A percentile compares a stretch with the other conserved stretches of the same genome.
Evolutionary conservation across 2,329 filamentous ascomycete genomes (phyloP).

Genomic region (Cercospora janseana): DNA sequence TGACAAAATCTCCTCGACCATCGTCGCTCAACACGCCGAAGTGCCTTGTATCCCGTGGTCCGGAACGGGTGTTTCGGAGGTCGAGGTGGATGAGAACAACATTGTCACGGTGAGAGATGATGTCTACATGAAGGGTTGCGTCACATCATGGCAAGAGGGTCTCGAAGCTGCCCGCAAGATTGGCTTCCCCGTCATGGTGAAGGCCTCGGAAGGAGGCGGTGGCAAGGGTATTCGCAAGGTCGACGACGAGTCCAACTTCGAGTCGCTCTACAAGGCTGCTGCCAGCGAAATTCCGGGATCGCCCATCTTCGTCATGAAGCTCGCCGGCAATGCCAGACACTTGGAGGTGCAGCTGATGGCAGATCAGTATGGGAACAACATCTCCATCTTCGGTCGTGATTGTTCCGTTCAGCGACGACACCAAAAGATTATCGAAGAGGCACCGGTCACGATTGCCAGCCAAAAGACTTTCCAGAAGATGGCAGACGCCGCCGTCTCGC

Average conservation of each 20-base stretch:
- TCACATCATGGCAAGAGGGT: slow-evolving; percentile 84
- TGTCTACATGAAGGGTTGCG: slow-evolving; percentile 86
- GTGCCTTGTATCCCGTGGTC: slow-evolving; percentile 99
- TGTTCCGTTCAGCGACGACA: slow-evolving; percentile 97
- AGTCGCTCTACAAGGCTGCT: slow-evolving; percentile 86
- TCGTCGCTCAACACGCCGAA: slow-evolving; percentile 92
- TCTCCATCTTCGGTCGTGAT: slow-evolving; percentile 96
- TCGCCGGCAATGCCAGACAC: slow-evolving; percentile 93
- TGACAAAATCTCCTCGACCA: slow-evolving; percentile 99
- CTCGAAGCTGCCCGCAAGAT: slow-evolving; percentile 82
- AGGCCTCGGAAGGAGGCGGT: slow-evolving; percentile 98
- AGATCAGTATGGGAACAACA: slow-evolving; percentile 99
- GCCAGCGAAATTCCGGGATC: slow-evolving; percentile 97
- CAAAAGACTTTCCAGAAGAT: slow-evolving; percentile 86
- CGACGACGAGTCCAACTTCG: slow-evolving; percentile 77
- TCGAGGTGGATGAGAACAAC: slow-evolving; percentile 72
- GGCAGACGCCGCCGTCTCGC: slow-evolving; percentile 92
- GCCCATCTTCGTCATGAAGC: slow-evolving; percentile 99
- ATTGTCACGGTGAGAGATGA: slow-evolving; percentile 90
- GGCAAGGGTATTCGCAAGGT: slow-evolving; percentile 99
- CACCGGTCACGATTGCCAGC: slow-evolving; percentile 94
- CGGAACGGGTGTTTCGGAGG: slow-evolving; percentile 81
- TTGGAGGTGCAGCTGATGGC: slow-evolving; percentile 95
- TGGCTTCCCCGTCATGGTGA: slow-evolving; percentile 99
- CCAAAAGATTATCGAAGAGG: slow-evolving; percentile 99